Evolutionary conservation across 208 protist genomes (phyloP), one percentile per base, ranked within the genome.

Genomic region (Kentomonas sorsogonicus): DNA sequence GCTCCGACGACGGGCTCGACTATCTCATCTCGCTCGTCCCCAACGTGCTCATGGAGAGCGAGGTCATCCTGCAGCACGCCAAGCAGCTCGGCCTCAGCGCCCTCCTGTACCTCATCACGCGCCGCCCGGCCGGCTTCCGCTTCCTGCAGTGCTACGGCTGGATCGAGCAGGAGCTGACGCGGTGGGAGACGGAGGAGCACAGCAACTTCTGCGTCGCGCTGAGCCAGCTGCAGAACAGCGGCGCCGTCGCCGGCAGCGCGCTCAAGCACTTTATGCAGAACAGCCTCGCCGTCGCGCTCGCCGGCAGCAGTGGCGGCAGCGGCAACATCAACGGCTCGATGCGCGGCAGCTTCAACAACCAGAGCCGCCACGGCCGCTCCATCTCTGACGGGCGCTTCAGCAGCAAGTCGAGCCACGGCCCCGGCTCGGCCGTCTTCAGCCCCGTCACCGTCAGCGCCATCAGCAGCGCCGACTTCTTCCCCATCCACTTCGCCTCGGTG

Each of bases 141-240:
- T 95, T 95, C 66, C 62, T 95, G 22, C 80, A 93, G 41, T 84
- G 62, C 56, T 91, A 90, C 58, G 82, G 83, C 20, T 95, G 89
- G 89, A 74, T 92, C 15, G 76, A 89, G 50, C 61, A 77, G 67
- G 84, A 95, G 70, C 67, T 95, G 59, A 68, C 69, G 11, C 72
- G 72, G n/a, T 95, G 89, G 85, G 84, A 91, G 67, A 63, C 61
- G 26, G 56, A 67, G 6, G 80, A 83, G 39, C 86, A 82, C 3
- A 67, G 71, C 13, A 60, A 72, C 47, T 85, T 89, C 47, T 74
- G 75, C 10, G 20, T 60, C 36, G 52, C 72, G 64, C 47, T 95
- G 31, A 71, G 79, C 63, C 50, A 58, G 9, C 53, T 86, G 65
- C 82, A 91, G 71, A 50, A 53, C 52, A 63, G 65, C 41, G 63